Base-by-base conservation (phyloP, 768 basidiomycete species). In the Sporobolomyces phaffii region DNA sequence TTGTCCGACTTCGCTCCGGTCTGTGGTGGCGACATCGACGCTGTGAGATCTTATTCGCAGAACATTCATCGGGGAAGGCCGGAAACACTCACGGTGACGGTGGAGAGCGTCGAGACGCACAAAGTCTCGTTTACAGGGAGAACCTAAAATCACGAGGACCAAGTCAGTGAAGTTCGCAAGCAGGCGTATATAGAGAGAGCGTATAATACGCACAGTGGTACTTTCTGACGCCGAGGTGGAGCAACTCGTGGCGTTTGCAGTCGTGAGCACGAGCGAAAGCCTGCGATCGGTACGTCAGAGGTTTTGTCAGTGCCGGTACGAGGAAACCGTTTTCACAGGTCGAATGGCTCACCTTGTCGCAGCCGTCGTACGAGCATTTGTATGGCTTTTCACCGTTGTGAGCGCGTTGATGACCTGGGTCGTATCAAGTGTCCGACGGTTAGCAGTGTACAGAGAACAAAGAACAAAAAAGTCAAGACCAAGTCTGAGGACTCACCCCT, bases 81-180 rank as follows among this genome's bases (percentile, higher is more conserved):
- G 69, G 44, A 17, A 34, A 15, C 13, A 86, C 90, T 81, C 78
- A 91, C 90, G 78, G 80, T 98, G 94, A 69, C 93, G 80, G 75
- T 94, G 94, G 58, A 97, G 82, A 45, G 93, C 93, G 77, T 97
- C 94, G 84, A 96, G 87, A 66, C 93, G 78, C 36, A 92, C 92
- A 81, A 98, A 98, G 72, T 86, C 89, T 81, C 92, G 90, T 72
- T 84, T 83, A 76, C 93, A 98, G 48, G 91, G 92, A 13, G 61
- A 59, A 40, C 56, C 56, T 92, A 31, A 9, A 45, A 17, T 26
- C 10, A 9, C 8, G 11, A 9, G 24, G 20, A 48, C 20, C 24
- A 48, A 26, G 24, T 26, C 24, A 28, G 13, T 14, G 22, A 15
- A n/a, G 52, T n/a, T n/a, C n/a, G n/a, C n/a, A n/a, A n/a, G n/a